Percentiles rank a stretch among this genome's conserved stretches.
Evolutionary conservation across 805 yeast genomes (phyloP).

Genomic region (Millerozyma acaciae): DNA sequence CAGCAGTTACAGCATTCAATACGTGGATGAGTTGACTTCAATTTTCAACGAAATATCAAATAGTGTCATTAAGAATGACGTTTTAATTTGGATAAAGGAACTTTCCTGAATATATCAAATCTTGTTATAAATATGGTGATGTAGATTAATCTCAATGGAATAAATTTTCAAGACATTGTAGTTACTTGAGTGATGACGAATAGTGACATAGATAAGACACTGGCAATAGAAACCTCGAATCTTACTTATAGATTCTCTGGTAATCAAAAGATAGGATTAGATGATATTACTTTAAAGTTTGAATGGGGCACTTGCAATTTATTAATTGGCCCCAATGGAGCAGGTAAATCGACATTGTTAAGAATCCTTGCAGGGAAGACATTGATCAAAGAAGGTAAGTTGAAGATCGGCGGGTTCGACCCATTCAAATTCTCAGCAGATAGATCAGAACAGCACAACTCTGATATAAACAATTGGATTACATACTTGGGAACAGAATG

Average conservation of each 20-base stretch:
- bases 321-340: constrained; percentile 92
- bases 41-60: constrained; percentile 19
- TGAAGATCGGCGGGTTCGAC: constrained; percentile 75
- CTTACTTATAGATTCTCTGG: constrained; percentile 68
- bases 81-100: constrained; percentile 18
- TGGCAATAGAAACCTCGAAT: constrained; percentile 59
- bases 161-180: neutral
- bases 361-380: constrained; percentile 89
- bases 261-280: constrained; percentile 60
- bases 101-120: no score
- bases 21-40: constrained; percentile 13
- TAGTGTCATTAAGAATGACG: constrained; percentile 17
- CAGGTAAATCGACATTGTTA: constrained; percentile 90
- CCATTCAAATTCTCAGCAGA: constrained; percentile 70
- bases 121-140: neutral
- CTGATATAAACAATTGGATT: constrained; percentile 46
- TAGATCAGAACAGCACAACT: constrained; percentile 39
- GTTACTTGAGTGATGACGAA: constrained; percentile 1
- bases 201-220: constrained; percentile 7
- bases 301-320: constrained; percentile 73
- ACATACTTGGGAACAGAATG: constrained; percentile 96
- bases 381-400: constrained; percentile 66
- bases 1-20: constrained; percentile 12
- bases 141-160: constrained; percentile 1
- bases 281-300: constrained; percentile 56